Evolutionary conservation across 2,329 filamentous ascomycete species (phyloP), one percentile per base, ranked within the genome.

Genomic region (Talaromyces sp.): DNA sequence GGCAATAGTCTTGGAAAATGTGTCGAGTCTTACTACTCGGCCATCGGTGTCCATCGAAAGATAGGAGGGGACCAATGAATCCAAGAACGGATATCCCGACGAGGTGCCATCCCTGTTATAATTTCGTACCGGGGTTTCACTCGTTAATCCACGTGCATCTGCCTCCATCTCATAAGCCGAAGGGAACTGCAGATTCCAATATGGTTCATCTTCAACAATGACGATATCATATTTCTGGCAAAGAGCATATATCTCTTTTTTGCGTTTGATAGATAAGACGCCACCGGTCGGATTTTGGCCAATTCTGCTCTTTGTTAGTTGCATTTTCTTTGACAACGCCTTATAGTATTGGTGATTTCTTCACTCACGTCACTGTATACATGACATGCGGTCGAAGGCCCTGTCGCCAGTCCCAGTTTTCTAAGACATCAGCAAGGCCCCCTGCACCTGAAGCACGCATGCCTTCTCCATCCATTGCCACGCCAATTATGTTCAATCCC

Each of bases 201-300:
- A 97, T 5, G 93, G 93, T 57, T 97, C 92, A 65, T 97, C 93
- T 72, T 97, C 93, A 56, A 95, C 77, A 60, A 97, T 96, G 65
- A 97, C 83, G 57, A 97, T 83, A 71, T 97, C 91, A 75, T 90
- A 96, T 68, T 87, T 83, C 69, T 86, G 86, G 74, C 89, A 94
- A 13, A 97, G 70, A 16, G 81, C 83, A 68, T 97, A 97, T 24
- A 97, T 82, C 47, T 91, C 86, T 64, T 84, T 88, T 50, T 90
- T 84, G 36, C 93, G 85, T 64, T 87, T 76, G 9, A 94, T 70
- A 2, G 88, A 86, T 2, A 95, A 78, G 2, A 89, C 85, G 29
- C 88, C 86, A 27, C 89, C 87, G 0, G 91, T 95, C 2, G 91
- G 92, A 69, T 96, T 96, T 66, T 96, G 91, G 24, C 91, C 92